A percentile compares a stretch with the other conserved stretches of the same genome.
Evolutionary conservation across 2,329 filamentous ascomycete species (phyloP).

Genomic region (Trichoderma simmonsii): DNA sequence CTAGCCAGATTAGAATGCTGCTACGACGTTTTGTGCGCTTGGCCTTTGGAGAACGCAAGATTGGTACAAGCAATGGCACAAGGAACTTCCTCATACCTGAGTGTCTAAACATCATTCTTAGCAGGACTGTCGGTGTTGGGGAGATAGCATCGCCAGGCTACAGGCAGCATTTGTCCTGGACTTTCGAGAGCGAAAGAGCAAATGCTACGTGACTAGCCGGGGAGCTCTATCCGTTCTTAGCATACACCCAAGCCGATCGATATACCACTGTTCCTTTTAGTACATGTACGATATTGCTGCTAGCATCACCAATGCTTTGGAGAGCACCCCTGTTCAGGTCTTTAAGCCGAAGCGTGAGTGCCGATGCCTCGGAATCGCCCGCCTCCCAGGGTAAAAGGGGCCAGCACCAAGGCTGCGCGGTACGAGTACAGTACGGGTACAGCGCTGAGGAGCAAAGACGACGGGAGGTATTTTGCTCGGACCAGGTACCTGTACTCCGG

Average conservation of each 20-base stretch:
- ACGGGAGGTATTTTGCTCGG: not conserved
- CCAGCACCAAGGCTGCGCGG: not conserved
- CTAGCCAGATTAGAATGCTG: not conserved
- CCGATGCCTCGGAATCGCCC: conserved; percentile 19
- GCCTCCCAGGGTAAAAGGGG: conserved; percentile 13
- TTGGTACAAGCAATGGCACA: not conserved
- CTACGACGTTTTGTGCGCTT: not conserved
- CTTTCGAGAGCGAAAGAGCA: not conserved
- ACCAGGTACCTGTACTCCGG: not conserved
- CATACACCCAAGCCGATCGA: not conserved
- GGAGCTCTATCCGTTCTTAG: not conserved
- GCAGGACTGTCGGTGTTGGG: not conserved
- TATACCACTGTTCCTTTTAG: not conserved
- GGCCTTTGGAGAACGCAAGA: not conserved
- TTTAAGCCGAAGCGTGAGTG: conserved; percentile 12
- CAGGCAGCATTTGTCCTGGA: not conserved
- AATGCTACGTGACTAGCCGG: not conserved
- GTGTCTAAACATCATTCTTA: not conserved
- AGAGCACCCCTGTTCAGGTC: conserved; percentile 8
- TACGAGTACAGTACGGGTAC: not conserved
- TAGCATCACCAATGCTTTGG: not conserved
- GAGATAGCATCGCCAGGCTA: not conserved
- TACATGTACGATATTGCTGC: not conserved
- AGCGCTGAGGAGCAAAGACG: not conserved
- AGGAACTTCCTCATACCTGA: not conserved